Evolutionary conservation across 495 filamentous ascomycete genomes (phyloP).

Genomic region (Chlorociboria aeruginascens): DNA sequence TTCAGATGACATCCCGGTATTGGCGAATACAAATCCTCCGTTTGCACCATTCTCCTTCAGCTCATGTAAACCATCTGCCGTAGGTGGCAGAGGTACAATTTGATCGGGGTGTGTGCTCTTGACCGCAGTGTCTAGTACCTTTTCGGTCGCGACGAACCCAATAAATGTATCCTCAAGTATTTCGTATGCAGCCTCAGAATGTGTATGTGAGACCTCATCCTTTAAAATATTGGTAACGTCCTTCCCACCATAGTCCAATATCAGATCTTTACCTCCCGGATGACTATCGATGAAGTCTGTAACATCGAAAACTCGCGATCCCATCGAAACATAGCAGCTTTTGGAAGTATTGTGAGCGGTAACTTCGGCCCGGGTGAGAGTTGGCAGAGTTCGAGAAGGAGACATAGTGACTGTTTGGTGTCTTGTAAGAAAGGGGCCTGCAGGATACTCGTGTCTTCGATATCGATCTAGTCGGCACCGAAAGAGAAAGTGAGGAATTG

Average conservation of each 20-base stretch:
- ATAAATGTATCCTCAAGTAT: constrained; percentile 73
- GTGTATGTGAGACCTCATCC: constrained; percentile 71
- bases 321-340: constrained; percentile 89
- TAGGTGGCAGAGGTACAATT: constrained; percentile 34
- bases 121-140: constrained; percentile 31
- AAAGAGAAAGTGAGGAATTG: background rate
- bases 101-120: constrained; percentile 32
- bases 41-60: constrained; percentile 11
- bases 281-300: constrained; percentile 81
- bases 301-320: constrained; percentile 86
- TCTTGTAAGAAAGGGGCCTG: no score
- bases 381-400: constrained; percentile 56
- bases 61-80: constrained; percentile 15
- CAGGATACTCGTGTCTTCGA: background rate
- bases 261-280: constrained; percentile 79
- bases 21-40: constrained; percentile 39
- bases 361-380: constrained; percentile 66
- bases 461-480: background rate
- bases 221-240: constrained; percentile 75
- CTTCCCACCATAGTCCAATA: constrained; percentile 82
- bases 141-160: constrained; percentile 53
- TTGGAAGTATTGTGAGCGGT: constrained; percentile 64
- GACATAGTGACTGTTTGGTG: constrained; percentile 9
- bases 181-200: constrained; percentile 87
- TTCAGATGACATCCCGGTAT: constrained; percentile 73